Percentiles rank a stretch among this genome's conserved stretches.
phyloP scores from a whole-genome alignment of 2,329 filamentous ascomycete species.

The Neofusicoccum cordaticola region DNA sequence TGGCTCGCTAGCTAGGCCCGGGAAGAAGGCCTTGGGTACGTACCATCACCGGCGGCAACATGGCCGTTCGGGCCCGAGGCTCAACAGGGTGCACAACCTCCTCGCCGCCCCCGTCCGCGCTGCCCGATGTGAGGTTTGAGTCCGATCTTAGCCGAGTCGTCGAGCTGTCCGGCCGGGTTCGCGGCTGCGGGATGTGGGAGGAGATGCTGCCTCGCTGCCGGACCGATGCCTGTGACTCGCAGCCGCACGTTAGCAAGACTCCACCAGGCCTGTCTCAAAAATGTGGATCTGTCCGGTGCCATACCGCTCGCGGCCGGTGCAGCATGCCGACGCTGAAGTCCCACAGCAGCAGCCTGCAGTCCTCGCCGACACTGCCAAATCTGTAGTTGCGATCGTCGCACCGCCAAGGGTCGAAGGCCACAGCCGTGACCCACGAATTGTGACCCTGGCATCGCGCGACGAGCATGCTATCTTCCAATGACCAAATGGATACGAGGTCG shows the following conservation, averaged over 20 bases:
- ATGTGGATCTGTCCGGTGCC: constrained; percentile 29
- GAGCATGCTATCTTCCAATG: constrained; percentile 74
- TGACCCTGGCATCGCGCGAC: constrained; percentile 93
- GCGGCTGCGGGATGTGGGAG: constrained; percentile 49
- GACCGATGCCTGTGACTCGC: constrained; percentile 47
- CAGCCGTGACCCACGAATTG: constrained; percentile 89
- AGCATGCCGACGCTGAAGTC: constrained; percentile 98
- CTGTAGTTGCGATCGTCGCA: constrained; percentile 95
- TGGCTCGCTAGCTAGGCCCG: not conserved
- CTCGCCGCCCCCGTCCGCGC: constrained; percentile 54
- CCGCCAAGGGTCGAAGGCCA: constrained; percentile 95
- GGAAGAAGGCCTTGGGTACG: constrained; percentile 21
- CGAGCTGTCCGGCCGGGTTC: constrained; percentile 60
- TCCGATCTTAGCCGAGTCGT: constrained; percentile 64
- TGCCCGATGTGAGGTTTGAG: constrained; percentile 59
- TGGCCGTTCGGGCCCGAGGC: constrained; percentile 76
- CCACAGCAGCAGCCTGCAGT: constrained; percentile 87
- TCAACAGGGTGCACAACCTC: constrained; percentile 74
- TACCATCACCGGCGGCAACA: constrained; percentile 87
- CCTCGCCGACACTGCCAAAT: constrained; percentile 93
- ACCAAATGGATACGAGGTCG: constrained; percentile 96
- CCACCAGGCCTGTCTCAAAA: constrained; percentile 4
- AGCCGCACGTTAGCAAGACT: constrained; percentile 8
- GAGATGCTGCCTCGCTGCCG: constrained; percentile 56
- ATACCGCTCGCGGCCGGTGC: constrained; percentile 79